Conservation (phyloP, 345 rosid genomes). For the Gossypium longicalyx region DNA sequence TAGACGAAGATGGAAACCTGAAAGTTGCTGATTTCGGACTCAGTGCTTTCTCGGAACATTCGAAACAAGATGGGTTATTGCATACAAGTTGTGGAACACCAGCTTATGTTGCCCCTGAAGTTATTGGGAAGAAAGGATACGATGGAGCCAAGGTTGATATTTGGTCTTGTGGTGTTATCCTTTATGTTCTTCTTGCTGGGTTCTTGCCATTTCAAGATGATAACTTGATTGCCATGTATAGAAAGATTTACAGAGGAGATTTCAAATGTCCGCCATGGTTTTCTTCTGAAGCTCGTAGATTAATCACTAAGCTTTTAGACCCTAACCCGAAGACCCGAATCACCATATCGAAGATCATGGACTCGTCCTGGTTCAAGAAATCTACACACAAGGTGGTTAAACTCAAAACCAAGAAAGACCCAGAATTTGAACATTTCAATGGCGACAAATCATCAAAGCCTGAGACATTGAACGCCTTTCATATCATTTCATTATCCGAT, state of each 20-base stretch:
- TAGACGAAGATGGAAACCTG: constrained; percentile 73
- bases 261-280: constrained; percentile 91
- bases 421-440: constrained; percentile 29
- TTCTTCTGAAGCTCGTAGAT: constrained; percentile 66
- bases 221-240: constrained; percentile 68
- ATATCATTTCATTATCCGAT: constrained; percentile 76
- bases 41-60: constrained; percentile 69
- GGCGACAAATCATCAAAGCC: constrained; percentile 31
- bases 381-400: constrained; percentile 23
- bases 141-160: constrained; percentile 88
- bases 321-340: constrained; percentile 69
- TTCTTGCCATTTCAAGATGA: constrained; percentile 86
- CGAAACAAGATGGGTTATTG: constrained; percentile 70
- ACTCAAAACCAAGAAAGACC: constrained; percentile 19
- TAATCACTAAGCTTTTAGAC: constrained; percentile 77
- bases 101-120: constrained; percentile 91
- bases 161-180: constrained; percentile 95
- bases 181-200: constrained; percentile 86
- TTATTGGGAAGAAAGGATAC: constrained; percentile 74
- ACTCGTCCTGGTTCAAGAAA: constrained; percentile 76
- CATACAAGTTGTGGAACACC: constrained; percentile 94
- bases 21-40: constrained; percentile 93
- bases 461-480: constrained; percentile 78
- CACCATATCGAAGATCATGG: constrained; percentile 55
- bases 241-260: constrained; percentile 81